phyloP scores from a whole-genome alignment of 169 alveolate species.

The Plasmodium gaboni region DNA sequence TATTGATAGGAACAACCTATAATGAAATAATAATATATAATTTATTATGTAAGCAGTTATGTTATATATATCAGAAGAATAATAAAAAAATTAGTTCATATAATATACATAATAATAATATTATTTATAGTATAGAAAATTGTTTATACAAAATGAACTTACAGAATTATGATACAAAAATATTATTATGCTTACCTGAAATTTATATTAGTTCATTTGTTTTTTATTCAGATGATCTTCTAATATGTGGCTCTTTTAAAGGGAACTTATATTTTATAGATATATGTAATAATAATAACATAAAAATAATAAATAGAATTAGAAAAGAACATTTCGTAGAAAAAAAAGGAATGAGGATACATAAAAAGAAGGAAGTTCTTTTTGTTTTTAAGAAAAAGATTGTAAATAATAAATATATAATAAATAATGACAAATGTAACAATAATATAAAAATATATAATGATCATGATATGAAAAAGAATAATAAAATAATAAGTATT shows the following conservation, averaged over 20 bases:
- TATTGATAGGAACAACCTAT: conserved; percentile 27
- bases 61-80: conserved; percentile 7
- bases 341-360: not conserved
- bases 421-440: not conserved
- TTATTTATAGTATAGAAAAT: conserved; percentile 33
- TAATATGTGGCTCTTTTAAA: conserved; percentile 42
- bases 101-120: conserved; percentile 10
- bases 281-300: conserved; percentile 11
- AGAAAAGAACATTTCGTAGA: conserved; percentile 5
- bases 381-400: not conserved
- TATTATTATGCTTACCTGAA: conserved; percentile 12
- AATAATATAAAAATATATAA: not conserved
- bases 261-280: conserved; percentile 37
- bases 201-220: conserved; percentile 26
- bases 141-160: conserved; percentile 40
- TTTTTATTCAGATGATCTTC: conserved; percentile 27
- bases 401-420: not conserved
- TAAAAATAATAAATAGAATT: conserved; percentile 31
- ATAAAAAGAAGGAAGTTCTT: not conserved
- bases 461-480: not conserved
- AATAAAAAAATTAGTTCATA: conserved; percentile 19
- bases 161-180: conserved; percentile 23
- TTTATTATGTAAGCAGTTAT: conserved; percentile 17
- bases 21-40: conserved; percentile 32
- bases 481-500: conserved; percentile 22